A percentile compares a stretch with the other conserved stretches of the same genome.
Conservation (phyloP, 2,329 filamentous ascomycete genomes). For the Aspergillus thermomutatus region DNA sequence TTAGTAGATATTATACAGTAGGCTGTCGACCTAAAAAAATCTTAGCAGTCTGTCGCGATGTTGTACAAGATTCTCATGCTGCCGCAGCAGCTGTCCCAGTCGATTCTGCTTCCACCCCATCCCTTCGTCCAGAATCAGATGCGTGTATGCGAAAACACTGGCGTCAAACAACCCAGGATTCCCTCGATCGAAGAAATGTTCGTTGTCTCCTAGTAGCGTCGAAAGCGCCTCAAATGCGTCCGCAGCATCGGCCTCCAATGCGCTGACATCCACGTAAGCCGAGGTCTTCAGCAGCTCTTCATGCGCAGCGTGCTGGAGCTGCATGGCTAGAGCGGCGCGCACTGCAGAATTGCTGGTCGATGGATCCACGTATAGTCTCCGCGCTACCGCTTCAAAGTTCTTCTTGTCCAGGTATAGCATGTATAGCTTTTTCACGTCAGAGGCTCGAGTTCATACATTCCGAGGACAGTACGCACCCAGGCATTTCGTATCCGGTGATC, state of each 20-base stretch:
- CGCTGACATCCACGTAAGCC: constrained; percentile 52
- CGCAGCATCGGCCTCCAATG: constrained; percentile 58
- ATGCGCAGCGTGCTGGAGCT: constrained; percentile 70
- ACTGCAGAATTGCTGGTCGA: constrained; percentile 62
- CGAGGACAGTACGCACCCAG: constrained; percentile 58
- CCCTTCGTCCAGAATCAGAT: constrained; percentile 66
- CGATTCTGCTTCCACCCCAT: constrained; percentile 63
- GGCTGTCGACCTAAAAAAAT: constrained; percentile 43
- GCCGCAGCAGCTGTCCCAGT: constrained; percentile 55
- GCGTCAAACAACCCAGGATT: constrained; percentile 79
- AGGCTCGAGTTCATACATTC: background rate
- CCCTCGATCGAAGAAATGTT: constrained; percentile 59
- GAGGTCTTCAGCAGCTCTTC: constrained; percentile 67
- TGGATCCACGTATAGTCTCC: constrained; percentile 65
- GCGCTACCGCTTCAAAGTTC: constrained; percentile 65
- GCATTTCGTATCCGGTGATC: constrained; percentile 76
- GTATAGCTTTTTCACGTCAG: constrained; percentile 57
- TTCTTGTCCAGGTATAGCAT: constrained; percentile 70
- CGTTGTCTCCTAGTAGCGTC: constrained; percentile 53
- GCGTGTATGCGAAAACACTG: constrained; percentile 82
- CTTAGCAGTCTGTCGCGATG: constrained; percentile 60
- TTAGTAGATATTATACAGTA: constrained; percentile 13
- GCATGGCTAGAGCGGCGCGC: constrained; percentile 58
- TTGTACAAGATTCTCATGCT: constrained; percentile 60
- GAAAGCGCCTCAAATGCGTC: constrained; percentile 63